Percentiles rank a stretch among this genome's conserved stretches.
These are phyloP conservation scores for Malus hybrid DNA, from an alignment of 331 rosid genomes.

Conservation along the genomic window DNA sequence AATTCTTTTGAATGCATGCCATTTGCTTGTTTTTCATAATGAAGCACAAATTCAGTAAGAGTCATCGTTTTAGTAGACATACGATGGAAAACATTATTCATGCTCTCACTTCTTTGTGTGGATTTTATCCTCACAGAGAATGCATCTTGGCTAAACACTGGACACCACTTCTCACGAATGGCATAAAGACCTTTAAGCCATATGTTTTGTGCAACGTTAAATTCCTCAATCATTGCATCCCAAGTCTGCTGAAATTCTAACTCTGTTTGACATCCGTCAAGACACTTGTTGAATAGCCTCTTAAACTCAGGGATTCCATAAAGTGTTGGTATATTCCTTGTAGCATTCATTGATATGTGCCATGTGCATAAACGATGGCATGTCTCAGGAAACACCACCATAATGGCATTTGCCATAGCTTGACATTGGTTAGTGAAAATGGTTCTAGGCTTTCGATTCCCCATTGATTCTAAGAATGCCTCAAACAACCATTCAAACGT, in stretches of 20 bases:
- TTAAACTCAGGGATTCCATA: neutral
- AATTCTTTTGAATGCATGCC: no score
- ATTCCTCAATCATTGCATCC: neutral
- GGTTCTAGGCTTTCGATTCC: no score
- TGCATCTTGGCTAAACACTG: neutral
- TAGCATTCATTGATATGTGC: neutral
- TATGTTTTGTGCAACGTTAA: neutral
- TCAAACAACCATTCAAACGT: no score
- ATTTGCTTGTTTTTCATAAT: no score
- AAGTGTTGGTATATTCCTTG: neutral
- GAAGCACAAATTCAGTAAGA: no score
- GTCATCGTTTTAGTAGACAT: no score
- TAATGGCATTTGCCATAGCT: neutral
- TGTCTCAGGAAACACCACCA: neutral
- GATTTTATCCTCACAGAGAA: neutral
- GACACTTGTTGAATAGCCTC: neutral
- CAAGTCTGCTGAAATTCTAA: neutral
- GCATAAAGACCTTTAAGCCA: neutral
- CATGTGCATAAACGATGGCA: constrained; percentile 5
- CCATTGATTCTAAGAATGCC: no score
- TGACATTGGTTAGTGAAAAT: no score
- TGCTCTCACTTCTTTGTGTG: no score
- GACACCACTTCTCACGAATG: neutral
- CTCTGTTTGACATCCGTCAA: neutral
- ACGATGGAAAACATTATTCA: no score